These are phyloP conservation scores for Aureococcus anophagefferens DNA, from an alignment of 108 stramenopile genomes.

Conservation along the genomic window DNA sequence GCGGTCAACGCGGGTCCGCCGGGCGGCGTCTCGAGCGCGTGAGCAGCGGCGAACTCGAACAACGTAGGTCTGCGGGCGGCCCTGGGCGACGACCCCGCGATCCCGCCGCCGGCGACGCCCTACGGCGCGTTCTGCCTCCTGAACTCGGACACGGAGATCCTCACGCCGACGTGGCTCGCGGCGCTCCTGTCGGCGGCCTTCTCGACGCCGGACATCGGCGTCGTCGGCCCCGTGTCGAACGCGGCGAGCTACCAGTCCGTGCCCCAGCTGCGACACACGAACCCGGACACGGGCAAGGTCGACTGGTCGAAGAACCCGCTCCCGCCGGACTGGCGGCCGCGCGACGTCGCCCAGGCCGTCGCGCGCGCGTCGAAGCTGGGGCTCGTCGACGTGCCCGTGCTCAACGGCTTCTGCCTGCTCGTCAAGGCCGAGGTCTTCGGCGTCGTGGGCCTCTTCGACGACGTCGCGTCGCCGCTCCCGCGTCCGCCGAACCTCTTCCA, in stretches of 20 bases:
- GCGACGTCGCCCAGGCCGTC: neutral
- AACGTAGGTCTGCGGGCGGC: no score
- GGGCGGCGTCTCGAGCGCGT: neutral
- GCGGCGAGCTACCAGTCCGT: neutral
- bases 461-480: no score
- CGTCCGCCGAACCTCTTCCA: no score
- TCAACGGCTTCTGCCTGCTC: neutral
- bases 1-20: neutral
- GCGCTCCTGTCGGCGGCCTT: neutral
- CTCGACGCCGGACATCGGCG: neutral
- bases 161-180: neutral
- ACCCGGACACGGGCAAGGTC: neutral
- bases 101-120: neutral
- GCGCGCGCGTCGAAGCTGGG: neutral
- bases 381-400: neutral
- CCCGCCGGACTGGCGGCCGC: neutral
- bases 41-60: no score
- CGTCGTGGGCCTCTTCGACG: neutral
- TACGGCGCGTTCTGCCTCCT: neutral
- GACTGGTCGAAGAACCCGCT: conserved; percentile 1
- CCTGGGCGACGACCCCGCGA: no score
- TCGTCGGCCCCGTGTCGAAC: neutral
- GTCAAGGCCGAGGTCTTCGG: neutral
- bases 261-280: neutral
- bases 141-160: neutral